These are phyloP conservation scores for Salix koriyanagi DNA, from an alignment of 345 rosid genomes.

Conservation along the genomic window DNA sequence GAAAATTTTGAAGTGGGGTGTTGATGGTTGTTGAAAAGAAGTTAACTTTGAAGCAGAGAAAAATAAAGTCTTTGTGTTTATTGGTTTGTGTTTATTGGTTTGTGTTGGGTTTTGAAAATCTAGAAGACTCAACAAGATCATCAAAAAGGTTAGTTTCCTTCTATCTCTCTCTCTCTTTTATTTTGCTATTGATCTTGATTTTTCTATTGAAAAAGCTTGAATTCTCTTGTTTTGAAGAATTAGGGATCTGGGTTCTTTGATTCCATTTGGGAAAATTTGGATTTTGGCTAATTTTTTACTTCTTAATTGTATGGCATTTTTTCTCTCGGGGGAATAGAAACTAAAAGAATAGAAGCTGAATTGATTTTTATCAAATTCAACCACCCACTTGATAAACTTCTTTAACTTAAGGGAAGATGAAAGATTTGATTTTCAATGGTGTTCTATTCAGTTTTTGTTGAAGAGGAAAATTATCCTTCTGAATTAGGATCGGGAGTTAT, in stretches of 20 bases:
- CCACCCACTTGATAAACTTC: neutral
- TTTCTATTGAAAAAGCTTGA: neutral
- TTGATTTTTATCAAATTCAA: neutral
- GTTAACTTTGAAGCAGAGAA: neutral
- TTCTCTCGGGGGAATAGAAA: neutral
- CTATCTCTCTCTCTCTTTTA: neutral
- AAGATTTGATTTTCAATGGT: neutral
- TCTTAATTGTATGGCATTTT: neutral
- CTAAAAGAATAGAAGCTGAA: neutral
- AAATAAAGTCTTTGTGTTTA: neutral
- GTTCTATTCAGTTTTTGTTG: neutral
- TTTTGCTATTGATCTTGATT: neutral
- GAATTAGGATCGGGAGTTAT: neutral
- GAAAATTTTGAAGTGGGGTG: neutral
- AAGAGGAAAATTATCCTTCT: neutral
- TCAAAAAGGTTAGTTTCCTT: constrained; percentile 30
- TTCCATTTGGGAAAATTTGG: neutral
- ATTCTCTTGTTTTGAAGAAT: neutral
- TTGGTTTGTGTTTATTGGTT: neutral
- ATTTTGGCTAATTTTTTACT: neutral
- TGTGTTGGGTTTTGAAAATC: constrained; percentile 1
- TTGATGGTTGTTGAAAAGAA: neutral
- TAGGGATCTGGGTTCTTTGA: neutral
- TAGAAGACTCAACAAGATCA: constrained; percentile 45
- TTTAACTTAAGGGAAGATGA: neutral